Conservation (phyloP, 2,329 filamentous ascomycete genomes). For the Westerdykella sp. region DNA sequence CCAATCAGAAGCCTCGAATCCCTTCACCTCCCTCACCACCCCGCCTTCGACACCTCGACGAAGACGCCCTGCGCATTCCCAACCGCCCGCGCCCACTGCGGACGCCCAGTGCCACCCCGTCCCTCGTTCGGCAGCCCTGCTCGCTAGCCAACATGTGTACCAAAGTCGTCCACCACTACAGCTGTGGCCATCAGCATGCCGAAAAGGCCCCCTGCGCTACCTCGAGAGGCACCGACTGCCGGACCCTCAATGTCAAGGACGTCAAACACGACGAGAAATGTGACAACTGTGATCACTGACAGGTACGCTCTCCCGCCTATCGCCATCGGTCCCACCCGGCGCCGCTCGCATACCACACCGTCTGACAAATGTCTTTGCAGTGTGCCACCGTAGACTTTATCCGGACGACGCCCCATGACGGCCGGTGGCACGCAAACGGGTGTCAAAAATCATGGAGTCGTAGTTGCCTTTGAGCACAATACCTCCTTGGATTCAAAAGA, state of each 20-base stretch:
- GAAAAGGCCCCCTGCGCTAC: slow-evolving; percentile 44
- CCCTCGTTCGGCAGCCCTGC: slow-evolving; percentile 6
- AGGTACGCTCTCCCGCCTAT: slow-evolving; percentile 19
- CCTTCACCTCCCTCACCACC: slow-evolving; percentile 2
- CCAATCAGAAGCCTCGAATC: not conserved
- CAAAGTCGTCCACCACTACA: slow-evolving; percentile 43
- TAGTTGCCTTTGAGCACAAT: slow-evolving; percentile 15
- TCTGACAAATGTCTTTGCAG: slow-evolving; percentile 25
- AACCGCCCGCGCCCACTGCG: slow-evolving; percentile 13
- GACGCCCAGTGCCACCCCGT: slow-evolving; percentile 9
- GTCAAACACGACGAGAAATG: slow-evolving; percentile 47
- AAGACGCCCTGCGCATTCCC: slow-evolving; percentile 11
- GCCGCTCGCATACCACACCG: slow-evolving; percentile 14
- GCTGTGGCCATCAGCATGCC: slow-evolving; percentile 41
- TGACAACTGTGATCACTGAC: slow-evolving; percentile 41
- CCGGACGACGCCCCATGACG: slow-evolving; percentile 31
- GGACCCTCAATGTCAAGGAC: slow-evolving; percentile 38
- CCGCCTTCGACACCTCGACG: slow-evolving; percentile 3
- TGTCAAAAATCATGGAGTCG: slow-evolving; percentile 19
- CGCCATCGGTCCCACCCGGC: slow-evolving; percentile 5
- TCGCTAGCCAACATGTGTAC: slow-evolving; percentile 39
- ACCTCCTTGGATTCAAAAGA: slow-evolving; percentile 17
- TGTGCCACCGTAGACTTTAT: slow-evolving; percentile 24
- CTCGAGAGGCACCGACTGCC: slow-evolving; percentile 40
- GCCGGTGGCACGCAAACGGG: slow-evolving; percentile 24